A percentile compares a stretch with the other conserved stretches of the same genome.
Evolutionary conservation across 2,329 filamentous ascomycete genomes (phyloP).

Genomic region (Geosmithia putterillii): DNA sequence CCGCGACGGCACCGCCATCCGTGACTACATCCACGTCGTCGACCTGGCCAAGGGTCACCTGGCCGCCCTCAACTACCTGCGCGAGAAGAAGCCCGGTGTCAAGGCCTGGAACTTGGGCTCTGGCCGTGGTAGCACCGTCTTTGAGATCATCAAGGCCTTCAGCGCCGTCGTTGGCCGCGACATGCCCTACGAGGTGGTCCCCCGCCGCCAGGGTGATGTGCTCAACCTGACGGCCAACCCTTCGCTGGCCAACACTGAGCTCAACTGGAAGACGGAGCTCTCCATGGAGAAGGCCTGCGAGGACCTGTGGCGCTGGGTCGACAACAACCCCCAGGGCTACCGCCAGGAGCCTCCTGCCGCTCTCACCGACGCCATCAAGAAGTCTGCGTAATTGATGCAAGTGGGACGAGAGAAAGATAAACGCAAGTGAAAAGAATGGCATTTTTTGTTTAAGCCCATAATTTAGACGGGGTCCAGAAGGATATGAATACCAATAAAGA

Average conservation of each 20-base stretch:
- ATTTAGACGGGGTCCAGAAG: no score
- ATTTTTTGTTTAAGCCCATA: not conserved
- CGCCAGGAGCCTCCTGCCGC: constrained; percentile 78
- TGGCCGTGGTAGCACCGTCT: constrained; percentile 87
- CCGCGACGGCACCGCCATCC: constrained; percentile 83
- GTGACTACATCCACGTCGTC: constrained; percentile 96
- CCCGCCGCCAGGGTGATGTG: constrained; percentile 77
- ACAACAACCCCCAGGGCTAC: constrained; percentile 94
- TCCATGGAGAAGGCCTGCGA: constrained; percentile 88
- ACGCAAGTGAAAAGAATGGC: not conserved
- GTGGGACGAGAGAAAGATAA: constrained; percentile 3
- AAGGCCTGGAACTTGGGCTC: constrained; percentile 96
- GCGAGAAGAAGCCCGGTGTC: constrained; percentile 73
- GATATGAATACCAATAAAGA: no score
- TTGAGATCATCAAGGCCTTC: constrained; percentile 96
- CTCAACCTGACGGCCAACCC: constrained; percentile 92
- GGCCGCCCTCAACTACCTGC: constrained; percentile 81
- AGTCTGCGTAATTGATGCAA: constrained; percentile 9
- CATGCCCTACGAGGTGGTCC: constrained; percentile 76
- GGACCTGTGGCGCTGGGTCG: constrained; percentile 93
- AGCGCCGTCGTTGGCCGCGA: constrained; percentile 74
- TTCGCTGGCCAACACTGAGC: constrained; percentile 72
- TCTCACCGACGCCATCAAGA: constrained; percentile 55
- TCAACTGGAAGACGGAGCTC: constrained; percentile 83
- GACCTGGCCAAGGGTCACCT: constrained; percentile 81